Evolutionary conservation across 1,284 basidiomycete genomes (phyloP), one percentile per base, ranked within the genome.

Genomic region (Bondarzewia mesenterica): DNA sequence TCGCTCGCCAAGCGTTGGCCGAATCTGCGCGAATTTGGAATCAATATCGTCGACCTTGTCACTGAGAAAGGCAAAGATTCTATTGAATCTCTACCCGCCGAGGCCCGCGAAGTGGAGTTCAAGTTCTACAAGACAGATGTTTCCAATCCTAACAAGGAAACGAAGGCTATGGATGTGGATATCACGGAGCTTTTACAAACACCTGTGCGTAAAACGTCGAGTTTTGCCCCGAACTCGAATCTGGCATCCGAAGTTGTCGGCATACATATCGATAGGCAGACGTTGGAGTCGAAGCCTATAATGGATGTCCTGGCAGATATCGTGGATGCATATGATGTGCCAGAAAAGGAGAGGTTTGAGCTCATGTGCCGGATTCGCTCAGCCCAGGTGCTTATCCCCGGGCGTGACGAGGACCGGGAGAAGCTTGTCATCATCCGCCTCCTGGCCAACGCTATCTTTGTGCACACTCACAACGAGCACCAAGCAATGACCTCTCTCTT

Each of bases 361-460:
- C 72, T 97, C 4, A 75, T 96, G 54, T 93, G 90, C 66, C 87
- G 89, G 50, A 87, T 95, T 51, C 84, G 94, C 46, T 72, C 89
- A 40, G 85, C 91, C 5, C 75, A 80, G 53, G 78, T 80, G 3
- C 69, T 93, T 44, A 72, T 76, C 12, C 71, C 74, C 35, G 74
- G 75, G 7, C 72, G 78, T 49, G 74, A 78, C 44, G 70, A 66
- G 18, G 79, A 82, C 18, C 81, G 94, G 42, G 81, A 87, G 62
- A 88, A 93, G 63, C 75, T 98, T 40, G 76, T 96, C 29, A 73
- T 83, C 50, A 77, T 90, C 44, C 81, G 95, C 42, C 75, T 99
- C 22, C 73, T 97, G 29, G 83, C 95, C 3, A 85, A 97, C 38
- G 88, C 93, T 12, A 89, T 94, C 51, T 97, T 88, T 61, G 87